Evolutionary conservation across 23 red algal genomes (phyloP).

Genomic region (Cyanidium caldarium): DNA sequence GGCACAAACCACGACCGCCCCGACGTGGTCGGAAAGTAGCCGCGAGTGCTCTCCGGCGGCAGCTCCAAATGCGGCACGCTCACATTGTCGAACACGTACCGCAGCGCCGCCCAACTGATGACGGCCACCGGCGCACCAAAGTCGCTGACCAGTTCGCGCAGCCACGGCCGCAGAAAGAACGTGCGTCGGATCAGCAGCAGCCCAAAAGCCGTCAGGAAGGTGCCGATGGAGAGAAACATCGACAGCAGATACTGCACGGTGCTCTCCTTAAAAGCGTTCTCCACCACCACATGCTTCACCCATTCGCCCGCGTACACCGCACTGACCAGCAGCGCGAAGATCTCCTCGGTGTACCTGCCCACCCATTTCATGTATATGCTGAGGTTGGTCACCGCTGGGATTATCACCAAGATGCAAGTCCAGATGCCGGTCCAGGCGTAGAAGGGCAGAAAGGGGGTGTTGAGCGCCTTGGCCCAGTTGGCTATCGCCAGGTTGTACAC

Average conservation of each 20-base stretch:
- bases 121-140: constrained; percentile 75
- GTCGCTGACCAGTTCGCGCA: constrained; percentile 66
- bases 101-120: constrained; percentile 40
- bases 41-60: constrained; percentile 37
- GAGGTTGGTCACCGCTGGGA: constrained; percentile 45
- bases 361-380: constrained; percentile 49
- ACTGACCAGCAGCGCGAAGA: constrained; percentile 74
- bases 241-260: constrained; percentile 58
- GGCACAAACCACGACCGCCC: constrained; percentile 67
- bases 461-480: constrained; percentile 56
- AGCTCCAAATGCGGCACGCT: constrained; percentile 29
- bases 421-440: constrained; percentile 97
- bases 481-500: constrained; percentile 82
- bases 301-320: constrained; percentile 67
- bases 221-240: constrained; percentile 60
- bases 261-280: constrained; percentile 16
- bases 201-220: constrained; percentile 39
- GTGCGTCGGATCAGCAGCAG: constrained; percentile 54
- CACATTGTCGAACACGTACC: constrained; percentile 27
- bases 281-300: constrained; percentile 34
- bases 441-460: constrained; percentile 79
- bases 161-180: constrained; percentile 57
- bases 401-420: constrained; percentile 60
- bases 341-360: constrained; percentile 93
- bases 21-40: constrained; percentile 39